Base-by-base conservation (phyloP, 1,284 basidiomycete species). In the Fomitopsis schrenkii region DNA sequence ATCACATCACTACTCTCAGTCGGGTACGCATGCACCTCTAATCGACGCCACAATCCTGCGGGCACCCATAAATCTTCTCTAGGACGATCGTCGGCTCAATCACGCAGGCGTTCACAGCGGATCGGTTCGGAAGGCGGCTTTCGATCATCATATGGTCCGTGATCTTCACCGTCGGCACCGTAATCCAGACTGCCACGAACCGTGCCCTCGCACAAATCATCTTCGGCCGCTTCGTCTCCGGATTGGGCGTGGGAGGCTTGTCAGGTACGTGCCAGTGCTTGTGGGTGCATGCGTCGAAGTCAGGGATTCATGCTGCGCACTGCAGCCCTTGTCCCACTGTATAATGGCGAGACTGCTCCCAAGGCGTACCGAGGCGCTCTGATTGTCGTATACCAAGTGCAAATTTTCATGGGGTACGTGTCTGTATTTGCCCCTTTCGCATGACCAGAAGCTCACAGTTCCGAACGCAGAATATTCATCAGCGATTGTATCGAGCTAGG, bases 1-100 rank as follows among this genome's bases (percentile, higher is more conserved):
- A 92, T 93, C 61, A 91, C 89, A 0, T 93, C 90, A 8, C 79
- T 93, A 12, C 77, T 93, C 9, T 93, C 90, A 12, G 91, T 88
- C 41, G 91, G 90, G 84, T 86, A 70, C 56, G 9, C 19, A 28
- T 14, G 19, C 4, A 19, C 40, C 44, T 52, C 33, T 41, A 26
- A 28, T 30, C 35, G 22, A 41, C 3, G 15, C 17, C 19, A 8
- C 17, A 55, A 41, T 45, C 41, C 60, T 30, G 48, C 28, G 22
- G 45, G 22, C 42, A 28, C 46, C 33, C 41, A 22, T 5, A 33
- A 26, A 14, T 57, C 19, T 45, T 17, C 8, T 60, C 28, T 57
- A 85, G 87, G 44, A 88, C 86, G 2, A 88, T 88, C 68, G 83
- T 87, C 53, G 91, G 91, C 28, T 85, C 90, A 3, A 75, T 93